Evolutionary conservation across 2,329 filamentous ascomycete species (phyloP), one percentile per base, ranked within the genome.

Genomic region (Neopestalotiopsis clavispora): DNA sequence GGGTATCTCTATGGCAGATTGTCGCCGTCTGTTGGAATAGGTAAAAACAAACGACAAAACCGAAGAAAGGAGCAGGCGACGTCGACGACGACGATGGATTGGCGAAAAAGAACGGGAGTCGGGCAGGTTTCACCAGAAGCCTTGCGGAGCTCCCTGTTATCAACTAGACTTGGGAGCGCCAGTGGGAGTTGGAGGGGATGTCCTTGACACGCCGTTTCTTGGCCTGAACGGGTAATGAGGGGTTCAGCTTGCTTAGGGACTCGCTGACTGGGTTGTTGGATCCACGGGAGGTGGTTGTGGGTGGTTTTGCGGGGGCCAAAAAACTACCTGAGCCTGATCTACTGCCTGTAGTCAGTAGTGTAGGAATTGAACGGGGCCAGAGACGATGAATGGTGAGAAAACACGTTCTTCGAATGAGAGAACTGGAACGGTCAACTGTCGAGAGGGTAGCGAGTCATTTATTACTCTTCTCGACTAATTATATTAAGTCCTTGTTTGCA

Each of bases 171-270:
- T 49, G 20, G 23, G 61, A 32, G 40, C 34, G 61, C n/a, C 59
- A 38, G 42, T 49, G 9, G 34, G 20, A 30, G n/a, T 28, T 65
- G 45, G 49, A 57, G 63, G 28, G 63, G 63, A 66, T 52, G 45
- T 52, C 45, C 45, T 52, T 52, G 45, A 52, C 34, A 38, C 45
- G 49, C 63, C 28, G 63, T 66, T 66, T 66, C 63, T 66, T 66
- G 63, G 65, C 65, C 38, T 59, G 56, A 67, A 67, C 52, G 30
- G 65, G 65, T 20, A 67, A 67, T 67, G 65, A 67, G 65, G 65
- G 65, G 65, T 60, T 60, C 34, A 34, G 45, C 30, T 38, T 34
- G 23, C 13, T 57, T 5, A 23, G 32, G 42, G 49, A 57, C n/a
- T 38, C 6, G 34, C 34, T 38, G 34, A 38, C 45, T 52, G 7